A percentile compares a stretch with the other conserved stretches of the same genome.
Conservation (phyloP, 352 stramenopile species). For the Plasmopara halstedii region DNA sequence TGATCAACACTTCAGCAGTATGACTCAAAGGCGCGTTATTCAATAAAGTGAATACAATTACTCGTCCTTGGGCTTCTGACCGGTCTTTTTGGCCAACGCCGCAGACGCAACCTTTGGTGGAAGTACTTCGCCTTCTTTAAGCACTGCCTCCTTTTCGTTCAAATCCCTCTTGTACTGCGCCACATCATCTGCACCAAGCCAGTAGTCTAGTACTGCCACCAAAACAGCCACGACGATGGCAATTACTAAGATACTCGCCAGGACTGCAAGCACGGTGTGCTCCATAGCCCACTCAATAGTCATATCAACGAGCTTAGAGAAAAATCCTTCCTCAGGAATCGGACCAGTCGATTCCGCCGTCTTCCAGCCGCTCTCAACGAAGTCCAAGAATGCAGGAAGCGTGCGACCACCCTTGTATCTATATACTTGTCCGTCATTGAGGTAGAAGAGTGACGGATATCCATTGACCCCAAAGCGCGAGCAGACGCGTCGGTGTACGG, state of each 20-base stretch:
- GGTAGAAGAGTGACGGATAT: conserved; percentile 72
- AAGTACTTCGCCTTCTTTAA: conserved; percentile 13
- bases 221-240: conserved; percentile 59
- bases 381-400: conserved; percentile 61
- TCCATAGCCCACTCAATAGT: conserved; percentile 61
- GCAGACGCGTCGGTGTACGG: conserved; percentile 71
- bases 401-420: conserved; percentile 66
- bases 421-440: conserved; percentile 69
- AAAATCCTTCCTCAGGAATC: conserved; percentile 54
- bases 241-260: conserved; percentile 47
- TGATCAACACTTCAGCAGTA: conserved; percentile 19
- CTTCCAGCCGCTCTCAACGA: conserved; percentile 48
- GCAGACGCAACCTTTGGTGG: conserved; percentile 23
- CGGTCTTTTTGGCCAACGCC: conserved; percentile 25
- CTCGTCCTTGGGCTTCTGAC: conserved; percentile 42
- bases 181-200: conserved; percentile 59
- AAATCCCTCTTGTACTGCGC: conserved; percentile 42
- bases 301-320: conserved; percentile 54
- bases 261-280: conserved; percentile 57
- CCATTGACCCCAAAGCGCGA: conserved; percentile 76
- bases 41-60: conserved; percentile 17
- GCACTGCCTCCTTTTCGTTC: conserved; percentile 20
- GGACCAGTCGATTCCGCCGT: conserved; percentile 41
- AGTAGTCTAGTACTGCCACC: conserved; percentile 67
- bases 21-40: conserved; percentile 2